Base-by-base conservation (phyloP, 202 grass and related monocot genomes). In the Cymbopogon flexuosus region DNA sequence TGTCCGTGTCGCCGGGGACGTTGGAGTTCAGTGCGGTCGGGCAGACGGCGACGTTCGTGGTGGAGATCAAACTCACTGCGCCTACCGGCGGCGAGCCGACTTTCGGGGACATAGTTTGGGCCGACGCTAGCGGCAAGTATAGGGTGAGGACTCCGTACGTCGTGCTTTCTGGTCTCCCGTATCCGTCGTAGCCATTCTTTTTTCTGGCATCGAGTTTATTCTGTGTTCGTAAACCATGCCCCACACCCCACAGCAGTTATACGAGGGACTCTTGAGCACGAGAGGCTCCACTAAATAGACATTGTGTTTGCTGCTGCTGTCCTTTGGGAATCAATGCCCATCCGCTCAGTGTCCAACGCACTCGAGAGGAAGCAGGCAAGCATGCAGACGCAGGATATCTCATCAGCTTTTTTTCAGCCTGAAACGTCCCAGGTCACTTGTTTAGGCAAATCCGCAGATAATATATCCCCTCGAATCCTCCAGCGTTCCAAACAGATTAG, bases 111-210 rank as follows among this genome's bases (percentile, higher is more conserved):
- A 18, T 97, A 35, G 78, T 54, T 43, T 94, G 94, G 94, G 27
- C 73, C 10, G 91, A 94, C 22, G 68, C 60, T 1, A 79, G 76
- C 15, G 89, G 89, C 24, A 92, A 76, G 47, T 84, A 97, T 71
- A n/a, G 68, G 1, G 91, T 92, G 36, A 94, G 88, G 75, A 94
- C 87, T 47, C 89, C 94, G 0, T 91, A 88, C 46, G 82, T 91
- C 15, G 91, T 81, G 64, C 83, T 77, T 70, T 87, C 85, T 22
- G 19, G 19, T 59, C 10, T 24, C 21, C 56, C 19, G 18, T 19
- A 19, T 21, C 51, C 51, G 6, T 27, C 27, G 27, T 27, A 27
- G 27, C 2, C 33, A 5, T 34, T 34, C 4, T 34, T 34, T 34
- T 34, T 34, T 34, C 33, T 34, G 3, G 2, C 33, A 34, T 4